Evolutionary conservation across 768 basidiomycete genomes (phyloP), one percentile per base, ranked within the genome.

Genomic region (Hypsizygus marmoreus): DNA sequence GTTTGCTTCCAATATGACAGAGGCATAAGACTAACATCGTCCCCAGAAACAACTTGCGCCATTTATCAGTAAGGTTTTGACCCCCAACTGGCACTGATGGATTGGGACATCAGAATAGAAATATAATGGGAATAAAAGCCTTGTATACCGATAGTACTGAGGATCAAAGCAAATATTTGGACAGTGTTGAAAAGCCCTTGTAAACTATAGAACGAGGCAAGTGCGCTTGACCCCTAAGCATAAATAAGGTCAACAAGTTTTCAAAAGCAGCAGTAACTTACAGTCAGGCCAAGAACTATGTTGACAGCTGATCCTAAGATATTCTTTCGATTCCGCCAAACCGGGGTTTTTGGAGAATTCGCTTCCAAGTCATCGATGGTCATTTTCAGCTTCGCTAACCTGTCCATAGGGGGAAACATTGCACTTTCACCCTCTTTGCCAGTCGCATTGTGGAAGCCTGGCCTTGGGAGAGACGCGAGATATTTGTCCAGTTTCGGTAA

Each of bases 131-230:
- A 28, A 40, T 11, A 13, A 10, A 24, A 13, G 6, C 23, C 25
- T 30, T 19, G 36, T 66, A 30, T 55, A 86, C 86, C 76, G 49
- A 87, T 76, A 2, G 85, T 86, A 46, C 75, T 81, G 46, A 89
- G 61, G 33, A 89, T 73, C 20, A 89, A 66, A 0, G 86, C 85
- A 61, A 88, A 86, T 26, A 88, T 74, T 57, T 89, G 86, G 0
- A 88, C 63, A 0, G 81, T 84, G 50, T 85, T 84, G 41, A 79
- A 71, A 8, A 88, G 68, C 30, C 86, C 85, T 56, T 84, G 81
- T 16, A 87, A 60, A 59, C 84, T 86, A 57, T 88, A 89, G 53
- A 80, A 86, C 1, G 79, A 75, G 4, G 84, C 79, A 26, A 87
- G 65, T 19, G 75, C 77, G 60, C 84, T 87, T 2, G 87, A 88